Conservation (phyloP, 148 eudicot genomes). For the Camellia lanceoleosa region DNA sequence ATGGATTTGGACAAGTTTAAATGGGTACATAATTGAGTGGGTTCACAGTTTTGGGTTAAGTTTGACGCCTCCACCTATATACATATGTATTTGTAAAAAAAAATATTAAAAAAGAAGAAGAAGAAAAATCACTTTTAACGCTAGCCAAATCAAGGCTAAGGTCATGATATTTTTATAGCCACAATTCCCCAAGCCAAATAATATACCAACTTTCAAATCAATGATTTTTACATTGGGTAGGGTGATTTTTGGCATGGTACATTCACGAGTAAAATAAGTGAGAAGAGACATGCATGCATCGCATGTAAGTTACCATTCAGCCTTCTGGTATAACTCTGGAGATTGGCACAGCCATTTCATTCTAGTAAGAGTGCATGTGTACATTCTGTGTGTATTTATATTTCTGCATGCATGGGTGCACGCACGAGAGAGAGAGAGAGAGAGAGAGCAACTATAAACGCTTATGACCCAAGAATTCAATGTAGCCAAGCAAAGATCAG, state of each 20-base stretch:
- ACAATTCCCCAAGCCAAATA: not conserved
- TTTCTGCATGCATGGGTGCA: not conserved
- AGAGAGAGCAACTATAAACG: not conserved
- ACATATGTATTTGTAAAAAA: no score
- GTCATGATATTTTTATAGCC: not conserved
- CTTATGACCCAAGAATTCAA: no score
- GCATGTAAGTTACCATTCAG: not conserved
- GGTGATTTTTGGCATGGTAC: not conserved
- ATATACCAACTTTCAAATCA: not conserved
- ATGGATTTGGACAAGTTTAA: no score
- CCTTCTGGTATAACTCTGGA: not conserved
- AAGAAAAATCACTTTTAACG: not conserved
- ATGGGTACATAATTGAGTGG: no score
- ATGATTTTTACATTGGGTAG: not conserved
- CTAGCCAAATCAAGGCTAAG: not conserved
- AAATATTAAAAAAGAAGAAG: not conserved
- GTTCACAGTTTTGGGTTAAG: no score
- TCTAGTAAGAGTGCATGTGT: not conserved
- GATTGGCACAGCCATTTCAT: not conserved
- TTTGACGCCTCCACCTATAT: no score
- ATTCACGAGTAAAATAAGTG: not conserved
- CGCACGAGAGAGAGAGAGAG: not conserved
- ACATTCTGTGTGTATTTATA: not conserved
- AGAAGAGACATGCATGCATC: not conserved
- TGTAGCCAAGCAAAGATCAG: no score